A percentile compares a stretch with the other conserved stretches of the same genome.
Evolutionary conservation across 495 filamentous ascomycete species (phyloP).

Genomic region (Emericellopsis terricola): DNA sequence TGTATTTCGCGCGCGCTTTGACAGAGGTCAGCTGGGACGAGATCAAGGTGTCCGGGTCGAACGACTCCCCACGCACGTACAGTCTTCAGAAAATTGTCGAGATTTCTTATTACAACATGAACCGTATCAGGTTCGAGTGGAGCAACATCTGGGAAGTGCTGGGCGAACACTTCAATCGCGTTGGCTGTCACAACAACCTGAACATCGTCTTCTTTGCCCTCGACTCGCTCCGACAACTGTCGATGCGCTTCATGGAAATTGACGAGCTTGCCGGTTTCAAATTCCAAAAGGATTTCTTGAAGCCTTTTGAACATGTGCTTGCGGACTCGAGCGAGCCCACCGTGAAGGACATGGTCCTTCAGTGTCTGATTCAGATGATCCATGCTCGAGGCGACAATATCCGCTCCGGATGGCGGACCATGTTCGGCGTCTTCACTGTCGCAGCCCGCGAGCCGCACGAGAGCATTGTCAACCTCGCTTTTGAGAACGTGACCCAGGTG

Average conservation of each 20-base stretch:
- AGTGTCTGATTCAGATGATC: constrained; percentile 98
- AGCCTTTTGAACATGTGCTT: constrained; percentile 96
- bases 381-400: constrained; percentile 93
- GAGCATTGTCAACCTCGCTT: constrained; percentile 88
- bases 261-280: constrained; percentile 97
- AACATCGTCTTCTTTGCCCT: constrained; percentile 93
- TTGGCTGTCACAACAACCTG: constrained; percentile 90
- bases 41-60: constrained; percentile 90
- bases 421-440: constrained; percentile 97
- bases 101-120: constrained; percentile 99
- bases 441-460: constrained; percentile 88
- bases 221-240: constrained; percentile 84
- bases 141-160: constrained; percentile 91
- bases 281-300: constrained; percentile 98
- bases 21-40: constrained; percentile 98
- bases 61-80: constrained; percentile 85
- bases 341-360: constrained; percentile 94
- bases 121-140: constrained; percentile 93
- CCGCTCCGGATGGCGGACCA: constrained; percentile 92
- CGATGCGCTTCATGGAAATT: constrained; percentile 97
- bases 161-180: constrained; percentile 92
- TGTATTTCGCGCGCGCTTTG: constrained; percentile 87
- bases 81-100: constrained; percentile 96
- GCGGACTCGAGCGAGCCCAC: constrained; percentile 72
- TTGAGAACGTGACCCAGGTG: constrained; percentile 93